phyloP scores from a whole-genome alignment of 495 filamentous ascomycete genomes.

The Aspergillus avenaceus region DNA sequence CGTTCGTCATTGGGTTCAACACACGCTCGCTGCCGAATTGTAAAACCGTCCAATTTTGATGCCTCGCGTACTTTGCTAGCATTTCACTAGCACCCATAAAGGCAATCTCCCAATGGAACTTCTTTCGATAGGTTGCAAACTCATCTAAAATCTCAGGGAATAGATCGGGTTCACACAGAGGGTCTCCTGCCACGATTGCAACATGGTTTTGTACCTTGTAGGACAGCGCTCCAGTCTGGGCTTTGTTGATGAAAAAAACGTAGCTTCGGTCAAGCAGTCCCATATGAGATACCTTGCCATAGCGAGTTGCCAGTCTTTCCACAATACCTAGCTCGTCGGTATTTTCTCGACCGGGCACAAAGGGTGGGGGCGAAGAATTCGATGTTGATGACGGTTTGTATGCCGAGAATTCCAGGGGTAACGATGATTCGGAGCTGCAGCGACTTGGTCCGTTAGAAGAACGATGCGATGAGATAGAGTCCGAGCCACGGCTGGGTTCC shows the following conservation, averaged over 20 bases:
- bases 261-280: slow-evolving; percentile 43
- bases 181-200: slow-evolving; percentile 38
- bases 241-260: slow-evolving; percentile 35
- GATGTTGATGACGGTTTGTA: neutral
- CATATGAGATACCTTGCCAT: slow-evolving; percentile 42
- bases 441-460: neutral
- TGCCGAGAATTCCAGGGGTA: neutral
- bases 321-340: neutral
- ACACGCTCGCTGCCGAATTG: slow-evolving; percentile 39
- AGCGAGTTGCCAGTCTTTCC: slow-evolving; percentile 22
- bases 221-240: slow-evolving; percentile 30
- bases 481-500: neutral
- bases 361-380: neutral
- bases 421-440: neutral
- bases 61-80: slow-evolving; percentile 13
- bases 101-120: slow-evolving; percentile 25
- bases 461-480: neutral
- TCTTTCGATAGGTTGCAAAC: slow-evolving; percentile 30
- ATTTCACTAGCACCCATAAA: slow-evolving; percentile 34
- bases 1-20: slow-evolving; percentile 37
- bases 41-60: slow-evolving; percentile 32
- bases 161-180: slow-evolving; percentile 24
- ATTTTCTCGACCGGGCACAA: neutral
- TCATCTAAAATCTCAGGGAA: slow-evolving; percentile 28
- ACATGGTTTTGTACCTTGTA: slow-evolving; percentile 36